Conservation (phyloP, 805 yeast genomes). For the Metschnikowia peoriensis region DNA sequence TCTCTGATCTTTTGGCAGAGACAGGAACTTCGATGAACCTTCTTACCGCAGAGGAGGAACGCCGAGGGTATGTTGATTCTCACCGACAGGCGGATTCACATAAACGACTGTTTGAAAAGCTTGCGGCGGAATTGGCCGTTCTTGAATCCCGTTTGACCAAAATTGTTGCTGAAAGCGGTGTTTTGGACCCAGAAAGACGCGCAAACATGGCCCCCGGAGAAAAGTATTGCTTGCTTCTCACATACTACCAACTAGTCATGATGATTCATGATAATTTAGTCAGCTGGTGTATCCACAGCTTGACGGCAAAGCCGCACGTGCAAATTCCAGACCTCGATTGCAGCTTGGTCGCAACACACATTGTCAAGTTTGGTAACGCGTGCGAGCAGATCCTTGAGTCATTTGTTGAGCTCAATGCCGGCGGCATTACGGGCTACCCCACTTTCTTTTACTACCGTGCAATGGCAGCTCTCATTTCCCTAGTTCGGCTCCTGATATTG, state of each 20-base stretch:
- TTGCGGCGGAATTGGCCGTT: not conserved
- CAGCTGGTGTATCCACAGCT: slow-evolving; percentile 29
- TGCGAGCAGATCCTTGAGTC: slow-evolving; percentile 48
- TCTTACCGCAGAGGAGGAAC: slow-evolving; percentile 9
- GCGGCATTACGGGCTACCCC: slow-evolving; percentile 42
- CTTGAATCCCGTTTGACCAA: not conserved
- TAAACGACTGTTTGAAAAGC: not conserved
- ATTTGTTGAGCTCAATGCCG: slow-evolving; percentile 38
- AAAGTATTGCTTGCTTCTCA: slow-evolving; percentile 20
- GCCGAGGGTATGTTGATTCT: slow-evolving; percentile 1
- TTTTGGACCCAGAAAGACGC: not conserved
- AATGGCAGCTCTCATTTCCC: slow-evolving; percentile 48
- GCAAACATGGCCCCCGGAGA: not conserved
- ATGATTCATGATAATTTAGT: slow-evolving; percentile 52
- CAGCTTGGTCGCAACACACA: slow-evolving; percentile 30
- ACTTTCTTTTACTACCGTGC: slow-evolving; percentile 55
- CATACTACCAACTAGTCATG: slow-evolving; percentile 51
- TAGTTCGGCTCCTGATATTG: slow-evolving; percentile 46
- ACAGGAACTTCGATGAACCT: slow-evolving; percentile 9
- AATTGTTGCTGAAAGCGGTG: not conserved
- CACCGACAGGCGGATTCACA: not conserved
- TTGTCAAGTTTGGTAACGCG: slow-evolving; percentile 42
- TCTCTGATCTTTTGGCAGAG: slow-evolving; percentile 30
- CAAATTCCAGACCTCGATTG: not conserved
- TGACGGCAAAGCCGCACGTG: slow-evolving; percentile 3